Base-by-base conservation (phyloP, 805 yeast genomes). In the Tetrapisispora iriomotensis region DNA sequence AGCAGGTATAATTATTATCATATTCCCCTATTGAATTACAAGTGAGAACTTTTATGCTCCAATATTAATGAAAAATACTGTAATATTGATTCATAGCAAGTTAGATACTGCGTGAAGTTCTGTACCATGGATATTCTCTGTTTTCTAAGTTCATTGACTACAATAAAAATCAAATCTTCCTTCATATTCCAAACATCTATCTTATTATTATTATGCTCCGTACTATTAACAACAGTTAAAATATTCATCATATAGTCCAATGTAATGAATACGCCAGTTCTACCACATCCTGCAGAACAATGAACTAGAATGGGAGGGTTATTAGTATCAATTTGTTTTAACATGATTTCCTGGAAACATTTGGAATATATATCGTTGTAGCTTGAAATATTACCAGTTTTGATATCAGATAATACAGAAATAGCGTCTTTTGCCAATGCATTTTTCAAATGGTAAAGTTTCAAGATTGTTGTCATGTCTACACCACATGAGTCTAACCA, bases 261-360 rank as follows among this genome's bases (percentile, higher is more conserved):
- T 0, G 86, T 74, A 36, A 85, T 75, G 50, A 77, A 82, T 0
- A 95, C 86, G 1, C 98, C 97, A 0, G 97, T 84, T 42, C 98
- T 68, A 7, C 98, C 98, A 50, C 94, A 88, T 0, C 98, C 98
- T 0, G 98, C 97, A 4, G 96, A 85, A 53, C 98, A 90, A 58
- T 92, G 97, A 9, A 80, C 81, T 36, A 85, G 56, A 5, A 79
- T 62, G 13, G 90, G 87, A 1, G 56, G 41, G 45, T 12, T 46
- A 14, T 27, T 34, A 31, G 40, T 33, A n/a, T 45, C 39, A 3
- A 26, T 37, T 17, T 32, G 32, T 18, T 20, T 35, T 13, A 37
- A 45, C 15, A 5, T 28, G 3, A 15, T 12, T 15, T 12, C n/a
- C 29, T 44, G 29, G 9, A 18, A 29, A 28, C 30, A 20, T 2